Evolutionary conservation across 805 yeast species (phyloP), one percentile per base, ranked within the genome.

Genomic region (Schwanniomyces occidentalis): DNA sequence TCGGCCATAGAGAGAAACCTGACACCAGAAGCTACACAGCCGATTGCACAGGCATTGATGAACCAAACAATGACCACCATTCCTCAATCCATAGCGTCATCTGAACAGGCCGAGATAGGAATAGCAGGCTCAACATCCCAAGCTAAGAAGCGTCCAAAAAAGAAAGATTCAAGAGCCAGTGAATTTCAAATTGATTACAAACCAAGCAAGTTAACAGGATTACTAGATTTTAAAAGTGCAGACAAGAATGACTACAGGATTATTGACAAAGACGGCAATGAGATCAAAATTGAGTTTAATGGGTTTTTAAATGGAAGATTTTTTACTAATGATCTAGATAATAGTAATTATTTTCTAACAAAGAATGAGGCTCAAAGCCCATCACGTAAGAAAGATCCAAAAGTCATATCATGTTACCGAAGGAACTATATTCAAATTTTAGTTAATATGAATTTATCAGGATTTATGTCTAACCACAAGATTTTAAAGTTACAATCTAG

Each of bases 281-380:
- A 46, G 29, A 50, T 63, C 5, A 27, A 29, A 5, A 35, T 61
- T 10, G 51, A 49, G 5, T 52, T 63, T 22, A 48, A 45, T 24
- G 73, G 72, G 5, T 69, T 68, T 36, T 52, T 71, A 20, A 64
- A 62, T 38, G 76, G 75, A 2, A 51, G 70, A 32, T 66, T 70
- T 33, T 45, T 65, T 28, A 64, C 73, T 4, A 64, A 67, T 42
- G 67, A 65, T 33, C 49, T 47, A 13, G 73, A 68, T 38, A 66
- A 65, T 41, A 56, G 50, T 34, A 63, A 64, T 45, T 67, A 57
- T 42, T 35, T 51, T 17, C 35, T 41, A 29, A 47, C 45, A 16
- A 45, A 41, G 34, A 47, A 45, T 19, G 41, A 33, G n/a, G 29
- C 23, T 15, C 26, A 23, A 15, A 32, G 32, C 17, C 23, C 31